Evolutionary conservation across 352 stramenopile genomes (phyloP).

Genomic region (Globisporangium solare): DNA sequence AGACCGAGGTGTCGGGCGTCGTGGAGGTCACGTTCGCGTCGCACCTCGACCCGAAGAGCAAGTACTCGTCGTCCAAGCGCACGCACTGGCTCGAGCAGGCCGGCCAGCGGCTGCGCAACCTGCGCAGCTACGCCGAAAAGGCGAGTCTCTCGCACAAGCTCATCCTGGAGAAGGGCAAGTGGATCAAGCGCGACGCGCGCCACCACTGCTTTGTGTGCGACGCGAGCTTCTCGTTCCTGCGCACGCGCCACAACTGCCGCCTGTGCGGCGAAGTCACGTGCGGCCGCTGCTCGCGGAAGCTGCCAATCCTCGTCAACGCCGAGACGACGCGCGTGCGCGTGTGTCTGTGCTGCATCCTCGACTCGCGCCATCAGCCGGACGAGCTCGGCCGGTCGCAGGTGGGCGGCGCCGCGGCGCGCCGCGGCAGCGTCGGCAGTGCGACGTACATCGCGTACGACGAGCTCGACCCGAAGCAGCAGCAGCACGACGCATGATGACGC

Average conservation of each 20-base stretch:
- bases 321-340: slow-evolving; percentile 65
- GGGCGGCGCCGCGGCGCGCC: slow-evolving; percentile 9
- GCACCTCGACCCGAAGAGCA: slow-evolving; percentile 79
- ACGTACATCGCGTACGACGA: slow-evolving; percentile 74
- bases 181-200: slow-evolving; percentile 39
- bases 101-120: slow-evolving; percentile 42
- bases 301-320: slow-evolving; percentile 58
- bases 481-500: background rate
- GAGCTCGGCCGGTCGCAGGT: slow-evolving; percentile 34
- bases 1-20: slow-evolving; percentile 58
- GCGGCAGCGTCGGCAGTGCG: slow-evolving; percentile 43
- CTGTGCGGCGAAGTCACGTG: slow-evolving; percentile 68
- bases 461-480: slow-evolving; percentile 8
- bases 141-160: slow-evolving; percentile 60
- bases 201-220: slow-evolving; percentile 66
- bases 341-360: slow-evolving; percentile 73
- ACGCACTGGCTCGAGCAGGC: slow-evolving; percentile 61
- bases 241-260: slow-evolving; percentile 72
- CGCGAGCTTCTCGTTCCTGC: slow-evolving; percentile 63
- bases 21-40: slow-evolving; percentile 83
- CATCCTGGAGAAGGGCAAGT: slow-evolving; percentile 31
- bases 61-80: slow-evolving; percentile 49
- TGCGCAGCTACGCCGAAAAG: slow-evolving; percentile 65
- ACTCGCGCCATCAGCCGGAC: slow-evolving; percentile 59
- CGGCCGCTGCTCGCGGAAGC: slow-evolving; percentile 66